phyloP scores from a whole-genome alignment of 176 grass and related monocot genomes.

The Triticum urartu region DNA sequence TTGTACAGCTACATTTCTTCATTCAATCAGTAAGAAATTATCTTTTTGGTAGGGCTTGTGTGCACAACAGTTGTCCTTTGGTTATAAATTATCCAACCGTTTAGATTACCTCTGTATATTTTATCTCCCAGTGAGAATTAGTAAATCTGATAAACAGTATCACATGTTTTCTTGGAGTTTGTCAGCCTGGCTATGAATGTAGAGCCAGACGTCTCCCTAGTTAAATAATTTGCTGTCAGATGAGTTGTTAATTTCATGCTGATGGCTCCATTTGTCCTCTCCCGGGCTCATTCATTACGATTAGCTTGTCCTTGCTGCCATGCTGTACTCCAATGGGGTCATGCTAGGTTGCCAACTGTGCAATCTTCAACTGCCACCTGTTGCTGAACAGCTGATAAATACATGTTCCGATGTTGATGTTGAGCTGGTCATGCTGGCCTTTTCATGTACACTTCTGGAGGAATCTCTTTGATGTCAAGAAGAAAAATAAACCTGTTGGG shows the following conservation, averaged over 20 bases:
- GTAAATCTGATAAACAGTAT: constrained; percentile 26
- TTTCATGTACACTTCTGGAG: constrained; percentile 29
- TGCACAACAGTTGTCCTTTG: constrained; percentile 40
- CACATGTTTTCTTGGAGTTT: constrained; percentile 31
- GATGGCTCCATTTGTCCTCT: constrained; percentile 43
- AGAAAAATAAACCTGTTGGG: constrained; percentile 9
- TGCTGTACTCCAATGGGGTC: constrained; percentile 20
- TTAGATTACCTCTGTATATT: constrained; percentile 53
- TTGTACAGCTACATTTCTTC: constrained; percentile 96
- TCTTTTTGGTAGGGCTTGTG: constrained; percentile 60
- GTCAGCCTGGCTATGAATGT: constrained; percentile 26
- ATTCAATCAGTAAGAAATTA: constrained; percentile 90
- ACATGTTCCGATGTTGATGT: constrained; percentile 21
- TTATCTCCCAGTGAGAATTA: constrained; percentile 19
- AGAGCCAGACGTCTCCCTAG: background rate
- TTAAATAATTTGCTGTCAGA: constrained; percentile 25
- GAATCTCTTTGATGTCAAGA: constrained; percentile 25
- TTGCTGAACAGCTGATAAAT: constrained; percentile 24
- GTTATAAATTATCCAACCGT: constrained; percentile 47
- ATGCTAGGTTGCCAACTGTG: constrained; percentile 35
- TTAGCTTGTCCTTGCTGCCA: constrained; percentile 29
- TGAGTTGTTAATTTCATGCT: constrained; percentile 40
- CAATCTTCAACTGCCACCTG: constrained; percentile 46
- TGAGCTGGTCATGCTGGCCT: constrained; percentile 24
- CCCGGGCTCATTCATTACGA: constrained; percentile 13